phyloP scores from a whole-genome alignment of 163 green algal species.

The Scenedesmus sp. region DNA sequence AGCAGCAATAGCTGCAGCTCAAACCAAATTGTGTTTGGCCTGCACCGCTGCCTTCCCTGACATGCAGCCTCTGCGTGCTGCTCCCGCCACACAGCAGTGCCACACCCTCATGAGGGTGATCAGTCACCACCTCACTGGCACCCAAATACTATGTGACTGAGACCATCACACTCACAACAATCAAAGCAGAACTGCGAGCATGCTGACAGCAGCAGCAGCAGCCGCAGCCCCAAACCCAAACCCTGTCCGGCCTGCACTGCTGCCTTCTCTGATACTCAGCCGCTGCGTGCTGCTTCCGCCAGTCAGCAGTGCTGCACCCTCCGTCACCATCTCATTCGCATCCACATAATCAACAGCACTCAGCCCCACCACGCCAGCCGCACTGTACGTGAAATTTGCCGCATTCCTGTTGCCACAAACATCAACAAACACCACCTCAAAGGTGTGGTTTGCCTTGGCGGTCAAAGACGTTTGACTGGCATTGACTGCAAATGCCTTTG shows the following conservation, averaged over 20 bases:
- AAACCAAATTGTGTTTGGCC: background rate
- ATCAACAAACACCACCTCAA: constrained; percentile 39
- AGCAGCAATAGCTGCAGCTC: background rate
- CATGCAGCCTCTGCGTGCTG: background rate
- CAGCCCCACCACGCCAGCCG: background rate
- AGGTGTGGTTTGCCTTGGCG: constrained; percentile 10
- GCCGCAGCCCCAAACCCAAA: background rate
- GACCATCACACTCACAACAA: too few species aligned
- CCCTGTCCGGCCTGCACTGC: background rate
- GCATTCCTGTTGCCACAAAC: constrained; percentile 40
- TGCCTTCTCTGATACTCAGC: background rate
- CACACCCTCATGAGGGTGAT: background rate
- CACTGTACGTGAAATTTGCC: constrained; percentile 39
- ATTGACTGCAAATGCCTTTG: background rate
- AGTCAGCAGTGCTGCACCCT: background rate
- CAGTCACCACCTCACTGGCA: background rate
- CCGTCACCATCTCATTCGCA: background rate
- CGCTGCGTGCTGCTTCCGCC: background rate
- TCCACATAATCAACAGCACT: constrained; percentile 6
- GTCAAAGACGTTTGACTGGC: background rate
- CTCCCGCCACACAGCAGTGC: background rate
- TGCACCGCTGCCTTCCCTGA: background rate
- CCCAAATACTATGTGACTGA: background rate
- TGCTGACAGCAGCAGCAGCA: background rate
- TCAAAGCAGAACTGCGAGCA: background rate